These are phyloP conservation scores for Russula dissimulans DNA, from an alignment of 768 basidiomycete genomes.

Conservation along the genomic window DNA sequence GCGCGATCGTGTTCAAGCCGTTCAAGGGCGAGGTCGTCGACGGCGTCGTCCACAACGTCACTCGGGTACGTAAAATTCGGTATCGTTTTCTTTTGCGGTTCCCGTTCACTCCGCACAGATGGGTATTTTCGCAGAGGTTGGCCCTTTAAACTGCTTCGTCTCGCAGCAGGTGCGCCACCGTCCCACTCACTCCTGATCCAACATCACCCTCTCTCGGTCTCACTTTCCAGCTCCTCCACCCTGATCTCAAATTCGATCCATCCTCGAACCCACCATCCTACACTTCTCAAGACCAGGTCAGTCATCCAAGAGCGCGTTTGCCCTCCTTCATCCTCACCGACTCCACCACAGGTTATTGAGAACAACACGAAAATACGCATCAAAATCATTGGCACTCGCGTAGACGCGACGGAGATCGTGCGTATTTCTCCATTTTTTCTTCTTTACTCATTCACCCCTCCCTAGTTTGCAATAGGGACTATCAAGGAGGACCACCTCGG, in stretches of 20 bases:
- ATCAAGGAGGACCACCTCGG: conserved; percentile 98
- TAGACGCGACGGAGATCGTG: conserved; percentile 97
- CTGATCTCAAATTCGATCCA: conserved; percentile 91
- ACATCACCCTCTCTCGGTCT: background rate
- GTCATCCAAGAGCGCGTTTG: background rate
- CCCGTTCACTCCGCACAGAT: conserved; percentile 43
- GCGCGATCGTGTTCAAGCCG: conserved; percentile 98
- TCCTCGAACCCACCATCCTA: conserved; percentile 97
- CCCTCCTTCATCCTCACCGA: background rate
- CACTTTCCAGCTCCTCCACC: conserved; percentile 67
- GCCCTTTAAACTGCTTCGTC: conserved; percentile 89
- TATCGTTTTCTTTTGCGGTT: too few relatives aligned
- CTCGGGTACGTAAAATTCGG: conserved; percentile 55
- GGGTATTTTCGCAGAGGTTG: conserved; percentile 98
- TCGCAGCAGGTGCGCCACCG: conserved; percentile 72
- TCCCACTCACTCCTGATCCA: background rate
- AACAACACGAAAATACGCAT: conserved; percentile 87
- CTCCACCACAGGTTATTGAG: conserved; percentile 62
- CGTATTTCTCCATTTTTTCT: conserved; percentile 25
- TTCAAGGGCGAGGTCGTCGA: conserved; percentile 99
- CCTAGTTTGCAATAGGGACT: conserved; percentile 90
- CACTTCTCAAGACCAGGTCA: conserved; percentile 79
- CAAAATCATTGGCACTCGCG: conserved; percentile 96
- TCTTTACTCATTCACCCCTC: background rate
- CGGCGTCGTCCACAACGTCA: conserved; percentile 90